Conservation (phyloP, 441 rosid species). For the Isatis lusitanica region DNA sequence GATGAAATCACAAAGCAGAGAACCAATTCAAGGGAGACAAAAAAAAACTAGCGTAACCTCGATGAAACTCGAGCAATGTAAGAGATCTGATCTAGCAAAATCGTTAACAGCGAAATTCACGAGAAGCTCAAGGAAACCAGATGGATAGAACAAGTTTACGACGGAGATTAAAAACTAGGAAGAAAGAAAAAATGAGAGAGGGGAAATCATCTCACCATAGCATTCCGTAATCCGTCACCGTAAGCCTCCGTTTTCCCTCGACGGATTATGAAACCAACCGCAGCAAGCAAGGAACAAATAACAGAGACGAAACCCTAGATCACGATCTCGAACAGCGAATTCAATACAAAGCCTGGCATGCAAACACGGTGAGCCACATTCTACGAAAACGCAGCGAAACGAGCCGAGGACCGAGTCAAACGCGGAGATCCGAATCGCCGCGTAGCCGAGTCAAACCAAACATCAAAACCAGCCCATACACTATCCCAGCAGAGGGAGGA, state of each 20-base stretch:
- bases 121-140: slow-evolving; percentile 2
- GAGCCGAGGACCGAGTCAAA: slow-evolving; percentile 42
- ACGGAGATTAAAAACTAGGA: not conserved
- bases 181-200: slow-evolving; percentile 4
- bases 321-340: slow-evolving; percentile 51
- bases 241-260: slow-evolving; percentile 57
- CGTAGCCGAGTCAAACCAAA: slow-evolving; percentile 22
- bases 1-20: slow-evolving; percentile 13
- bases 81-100: slow-evolving; percentile 47
- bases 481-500: slow-evolving; percentile 18
- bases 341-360: slow-evolving; percentile 38
- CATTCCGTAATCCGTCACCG: slow-evolving; percentile 65
- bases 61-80: slow-evolving; percentile 36
- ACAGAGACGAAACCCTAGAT: slow-evolving; percentile 66
- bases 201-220: slow-evolving; percentile 64
- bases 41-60: slow-evolving; percentile 2
- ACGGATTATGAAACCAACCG: slow-evolving; percentile 24
- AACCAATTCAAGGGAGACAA: not conserved
- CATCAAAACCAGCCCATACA: slow-evolving; percentile 10
- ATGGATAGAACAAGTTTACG: not conserved
- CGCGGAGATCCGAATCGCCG: slow-evolving; percentile 63
- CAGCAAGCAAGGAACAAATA: slow-evolving; percentile 33
- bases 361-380: slow-evolving; percentile 68
- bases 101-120: slow-evolving; percentile 21
- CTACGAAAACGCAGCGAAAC: slow-evolving; percentile 42